These are phyloP conservation scores for Lonicera japonica DNA, from an alignment of 129 eudicot genomes.

Conservation along the genomic window DNA sequence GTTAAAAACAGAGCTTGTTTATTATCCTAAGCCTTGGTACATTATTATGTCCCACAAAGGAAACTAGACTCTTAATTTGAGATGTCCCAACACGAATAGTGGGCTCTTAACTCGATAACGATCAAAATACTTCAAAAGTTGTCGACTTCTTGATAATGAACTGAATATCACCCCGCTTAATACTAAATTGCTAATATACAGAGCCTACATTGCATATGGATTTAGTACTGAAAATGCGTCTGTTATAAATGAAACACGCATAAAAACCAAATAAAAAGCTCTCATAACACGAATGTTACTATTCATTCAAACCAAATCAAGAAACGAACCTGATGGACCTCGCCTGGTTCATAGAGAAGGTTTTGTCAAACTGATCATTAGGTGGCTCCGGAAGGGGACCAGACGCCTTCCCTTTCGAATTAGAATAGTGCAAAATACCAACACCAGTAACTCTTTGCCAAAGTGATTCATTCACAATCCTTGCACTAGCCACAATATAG, in stretches of 20 bases:
- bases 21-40: too few species aligned
- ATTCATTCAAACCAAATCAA: not conserved
- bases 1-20: too few species aligned
- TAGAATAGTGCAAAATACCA: conserved; percentile 37
- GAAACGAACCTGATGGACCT: conserved; percentile 70
- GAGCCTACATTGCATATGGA: too few species aligned
- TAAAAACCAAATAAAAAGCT: too few species aligned
- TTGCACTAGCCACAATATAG: conserved; percentile 50
- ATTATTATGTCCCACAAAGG: too few species aligned
- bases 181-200: too few species aligned
- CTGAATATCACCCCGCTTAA: too few species aligned
- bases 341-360: conserved; percentile 96
- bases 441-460: conserved; percentile 13
- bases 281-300: not conserved
- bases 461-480: conserved; percentile 13
- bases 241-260: too few species aligned
- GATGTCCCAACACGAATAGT: too few species aligned
- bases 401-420: conserved; percentile 20
- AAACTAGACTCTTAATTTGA: not conserved
- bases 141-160: too few species aligned
- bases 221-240: not conserved
- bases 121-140: too few species aligned
- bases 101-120: too few species aligned
- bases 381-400: conserved; percentile 71
- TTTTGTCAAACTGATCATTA: conserved; percentile 64